Percentiles rank a stretch among this genome's conserved stretches.
phyloP scores from a whole-genome alignment of 768 basidiomycete genomes.

The Leccinellum luteum region DNA sequence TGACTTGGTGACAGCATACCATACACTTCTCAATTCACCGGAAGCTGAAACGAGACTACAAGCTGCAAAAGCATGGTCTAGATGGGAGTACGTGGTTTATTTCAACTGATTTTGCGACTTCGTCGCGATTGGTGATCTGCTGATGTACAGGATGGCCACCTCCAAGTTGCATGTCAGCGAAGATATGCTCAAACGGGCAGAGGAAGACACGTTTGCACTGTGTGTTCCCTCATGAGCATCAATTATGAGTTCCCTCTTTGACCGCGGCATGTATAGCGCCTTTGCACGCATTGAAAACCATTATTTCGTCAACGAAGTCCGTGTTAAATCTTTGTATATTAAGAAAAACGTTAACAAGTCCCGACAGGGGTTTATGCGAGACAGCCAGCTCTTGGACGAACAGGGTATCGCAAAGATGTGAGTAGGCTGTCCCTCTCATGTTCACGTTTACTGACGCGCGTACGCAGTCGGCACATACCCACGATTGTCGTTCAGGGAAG shows the following conservation, averaged over 20 bases:
- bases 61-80: slow-evolving; percentile 85
- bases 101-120: neutral
- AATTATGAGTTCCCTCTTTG: slow-evolving; percentile 3
- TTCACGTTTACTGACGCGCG: slow-evolving; percentile 4
- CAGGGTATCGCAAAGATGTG: slow-evolving; percentile 90
- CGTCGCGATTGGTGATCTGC: neutral
- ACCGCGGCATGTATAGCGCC: slow-evolving; percentile 45
- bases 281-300: slow-evolving; percentile 91
- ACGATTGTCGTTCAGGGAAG: slow-evolving; percentile 79
- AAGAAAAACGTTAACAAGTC: slow-evolving; percentile 3
- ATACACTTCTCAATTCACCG: slow-evolving; percentile 68
- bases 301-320: slow-evolving; percentile 79
- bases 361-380: slow-evolving; percentile 75
- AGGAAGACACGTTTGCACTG: slow-evolving; percentile 75
- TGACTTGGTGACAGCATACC: slow-evolving; percentile 83
- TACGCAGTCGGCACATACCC: slow-evolving; percentile 81
- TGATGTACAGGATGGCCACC: slow-evolving; percentile 68
- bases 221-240: slow-evolving; percentile 33
- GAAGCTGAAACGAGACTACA: slow-evolving; percentile 62
- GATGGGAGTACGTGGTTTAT: slow-evolving; percentile 73
- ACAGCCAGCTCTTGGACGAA: slow-evolving; percentile 80
- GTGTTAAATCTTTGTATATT: slow-evolving; percentile 14
- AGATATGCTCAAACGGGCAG: slow-evolving; percentile 62
- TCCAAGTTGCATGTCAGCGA: slow-evolving; percentile 71
- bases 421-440: slow-evolving; percentile 13